These are phyloP conservation scores for Musa acuminata DNA, from an alignment of 176 grass and related monocot species.

Conservation along the genomic window DNA sequence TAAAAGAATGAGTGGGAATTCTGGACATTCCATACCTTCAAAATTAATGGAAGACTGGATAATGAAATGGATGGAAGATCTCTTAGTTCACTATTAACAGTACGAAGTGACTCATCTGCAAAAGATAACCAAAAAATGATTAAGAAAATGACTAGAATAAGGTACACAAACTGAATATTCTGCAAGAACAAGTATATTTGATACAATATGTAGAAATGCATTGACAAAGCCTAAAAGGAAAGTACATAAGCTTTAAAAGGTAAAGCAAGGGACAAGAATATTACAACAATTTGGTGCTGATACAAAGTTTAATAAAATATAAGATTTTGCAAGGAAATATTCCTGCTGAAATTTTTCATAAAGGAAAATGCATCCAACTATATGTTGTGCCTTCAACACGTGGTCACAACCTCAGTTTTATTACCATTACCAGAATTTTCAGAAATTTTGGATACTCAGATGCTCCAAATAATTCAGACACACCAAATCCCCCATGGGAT, in stretches of 20 bases:
- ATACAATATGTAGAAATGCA: background rate
- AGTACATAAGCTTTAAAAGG: background rate
- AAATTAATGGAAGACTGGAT: slow-evolving; percentile 47
- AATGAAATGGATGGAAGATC: slow-evolving; percentile 67
- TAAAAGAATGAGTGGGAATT: background rate
- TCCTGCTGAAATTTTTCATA: background rate
- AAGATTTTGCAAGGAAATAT: too few relatives aligned
- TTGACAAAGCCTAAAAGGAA: background rate
- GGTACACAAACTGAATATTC: background rate
- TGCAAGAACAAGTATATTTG: background rate
- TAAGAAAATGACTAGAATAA: background rate
- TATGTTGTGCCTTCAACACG: background rate
- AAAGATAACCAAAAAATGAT: background rate
- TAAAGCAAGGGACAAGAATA: background rate
- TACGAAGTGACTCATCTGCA: slow-evolving; percentile 29
- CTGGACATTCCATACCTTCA: background rate
- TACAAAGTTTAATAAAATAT: background rate
- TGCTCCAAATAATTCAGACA: too few relatives aligned
- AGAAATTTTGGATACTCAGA: too few relatives aligned
- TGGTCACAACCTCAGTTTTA: too few relatives aligned
- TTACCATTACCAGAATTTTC: too few relatives aligned
- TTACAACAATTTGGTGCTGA: background rate
- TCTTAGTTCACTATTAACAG: slow-evolving; percentile 55
- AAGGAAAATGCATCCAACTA: background rate
- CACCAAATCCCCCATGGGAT: too few relatives aligned